These are phyloP conservation scores for Cyclotella kingstonii DNA, from an alignment of 108 stramenopile genomes.

Conservation along the genomic window DNA sequence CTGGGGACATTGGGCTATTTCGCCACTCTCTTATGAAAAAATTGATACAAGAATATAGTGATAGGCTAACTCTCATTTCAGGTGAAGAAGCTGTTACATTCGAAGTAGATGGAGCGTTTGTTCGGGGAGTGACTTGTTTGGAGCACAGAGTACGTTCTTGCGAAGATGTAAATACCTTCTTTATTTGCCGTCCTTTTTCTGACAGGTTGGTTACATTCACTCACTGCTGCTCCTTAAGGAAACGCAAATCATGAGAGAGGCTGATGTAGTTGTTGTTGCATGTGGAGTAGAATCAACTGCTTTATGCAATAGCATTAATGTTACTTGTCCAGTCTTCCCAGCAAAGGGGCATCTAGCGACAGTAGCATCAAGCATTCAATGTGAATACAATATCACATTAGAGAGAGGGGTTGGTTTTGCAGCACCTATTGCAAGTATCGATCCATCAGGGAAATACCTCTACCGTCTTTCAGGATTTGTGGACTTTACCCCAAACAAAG, in stretches of 20 bases:
- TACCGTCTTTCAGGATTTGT: constrained; percentile 40
- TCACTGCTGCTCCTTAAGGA: constrained; percentile 2
- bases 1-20: constrained; percentile 31
- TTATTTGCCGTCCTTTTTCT: too few species aligned
- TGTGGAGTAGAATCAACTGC: constrained; percentile 24
- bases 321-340: constrained; percentile 32
- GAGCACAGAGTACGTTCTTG: constrained; percentile 15
- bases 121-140: constrained; percentile 22
- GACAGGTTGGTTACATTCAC: too few species aligned
- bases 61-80: constrained; percentile 4
- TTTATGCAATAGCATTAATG: constrained; percentile 20
- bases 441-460: constrained; percentile 12
- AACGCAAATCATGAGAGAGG: constrained; percentile 13
- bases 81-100: constrained; percentile 20
- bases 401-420: constrained; percentile 35
- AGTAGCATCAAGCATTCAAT: constrained; percentile 16
- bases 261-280: constrained; percentile 23
- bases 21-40: constrained; percentile 10
- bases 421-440: constrained; percentile 26
- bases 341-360: constrained; percentile 37
- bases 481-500: constrained; percentile 19
- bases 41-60: constrained; percentile 8
- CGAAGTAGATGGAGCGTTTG: constrained; percentile 1
- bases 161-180: background rate
- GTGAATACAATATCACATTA: constrained; percentile 29